Evolutionary conservation across 2,329 filamentous ascomycete genomes (phyloP).

Genomic region (Aspergillus sp.): DNA sequence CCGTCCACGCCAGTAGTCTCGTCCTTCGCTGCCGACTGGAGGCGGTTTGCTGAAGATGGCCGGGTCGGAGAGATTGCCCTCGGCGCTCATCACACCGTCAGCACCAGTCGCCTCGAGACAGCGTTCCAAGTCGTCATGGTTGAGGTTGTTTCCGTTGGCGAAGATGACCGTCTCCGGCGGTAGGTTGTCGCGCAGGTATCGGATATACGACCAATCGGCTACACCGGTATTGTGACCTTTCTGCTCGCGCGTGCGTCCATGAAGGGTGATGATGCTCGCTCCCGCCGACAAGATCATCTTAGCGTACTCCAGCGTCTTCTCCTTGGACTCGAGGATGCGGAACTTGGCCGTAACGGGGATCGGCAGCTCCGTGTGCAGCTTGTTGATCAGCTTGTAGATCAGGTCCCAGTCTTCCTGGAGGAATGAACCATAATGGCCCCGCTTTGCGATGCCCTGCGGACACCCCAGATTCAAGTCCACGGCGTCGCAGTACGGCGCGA

Average conservation of each 20-base stretch:
- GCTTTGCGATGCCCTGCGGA: slow-evolving; percentile 89
- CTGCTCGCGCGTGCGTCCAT: slow-evolving; percentile 84
- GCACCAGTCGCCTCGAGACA: slow-evolving; percentile 83
- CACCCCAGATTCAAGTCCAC: slow-evolving; percentile 95
- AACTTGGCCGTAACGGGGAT: slow-evolving; percentile 96
- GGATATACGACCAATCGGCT: slow-evolving; percentile 86
- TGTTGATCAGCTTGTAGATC: slow-evolving; percentile 78
- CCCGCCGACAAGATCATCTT: slow-evolving; percentile 82
- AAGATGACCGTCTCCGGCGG: slow-evolving; percentile 90
- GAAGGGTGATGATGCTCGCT: slow-evolving; percentile 89
- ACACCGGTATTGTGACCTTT: slow-evolving; percentile 94
- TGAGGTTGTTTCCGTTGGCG: slow-evolving; percentile 91
- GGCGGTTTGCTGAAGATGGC: slow-evolving; percentile 76
- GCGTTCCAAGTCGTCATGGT: slow-evolving; percentile 70
- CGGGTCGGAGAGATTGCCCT: slow-evolving; percentile 91
- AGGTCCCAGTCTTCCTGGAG: slow-evolving; percentile 88
- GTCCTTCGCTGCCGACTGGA: slow-evolving; percentile 60
- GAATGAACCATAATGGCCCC: slow-evolving; percentile 90
- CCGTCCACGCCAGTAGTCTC: slow-evolving; percentile 82
- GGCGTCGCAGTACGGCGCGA: slow-evolving; percentile 86
- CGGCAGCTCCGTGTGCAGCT: slow-evolving; percentile 72
- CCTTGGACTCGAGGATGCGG: slow-evolving; percentile 78
- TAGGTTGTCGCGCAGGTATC: slow-evolving; percentile 77
- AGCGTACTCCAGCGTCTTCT: slow-evolving; percentile 86
- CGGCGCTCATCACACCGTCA: slow-evolving; percentile 93